Evolutionary conservation across 2,329 filamentous ascomycete species (phyloP), one percentile per base, ranked within the genome.

Genomic region (Hypoxylon sp.): DNA sequence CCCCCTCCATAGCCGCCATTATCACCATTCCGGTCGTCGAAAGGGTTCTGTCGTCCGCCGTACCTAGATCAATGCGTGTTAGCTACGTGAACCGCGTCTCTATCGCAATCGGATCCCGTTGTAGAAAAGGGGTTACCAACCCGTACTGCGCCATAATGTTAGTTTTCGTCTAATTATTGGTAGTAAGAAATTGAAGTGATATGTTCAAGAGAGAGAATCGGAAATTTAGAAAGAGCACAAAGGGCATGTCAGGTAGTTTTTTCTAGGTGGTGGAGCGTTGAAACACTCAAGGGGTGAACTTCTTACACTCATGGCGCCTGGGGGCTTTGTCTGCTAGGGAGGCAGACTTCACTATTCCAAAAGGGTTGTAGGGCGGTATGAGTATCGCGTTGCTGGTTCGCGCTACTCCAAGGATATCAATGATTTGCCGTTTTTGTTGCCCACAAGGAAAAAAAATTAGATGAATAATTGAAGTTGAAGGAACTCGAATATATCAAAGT

Each of bases 31-130:
- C 85, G 82, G 75, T 90, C 82, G 75, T 89, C 87, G 74, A 87
- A 90, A 61, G 88, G 88, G 80, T 90, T 89, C 67, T 81, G 79
- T 73, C 80, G 80, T 63, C 81, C 82, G 69, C 85, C 84, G 82
- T 89, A 89, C 80, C 86, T 90, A 76, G 37, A 67, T 47, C 55
- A 51, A 48, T 35, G 66, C 57, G 33, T 52, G 79, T 84, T 74
- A 84, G 79, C 66, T 44, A 59, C 50, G 65, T 58, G 44, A 61
- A 60, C 57, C 42, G 50, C 50, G 50, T 48, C 26, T 46, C 24
- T 22, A 63, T 73, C 69, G 55, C 22, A 57, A 51, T 69, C 42
- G 29, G n/a, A 31, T 24, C 58, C 55, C 19, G 42, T 53, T 44
- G 54, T 62, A 59, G 33, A 47, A 24, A 63, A 63, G 70, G 66